Percentiles rank a stretch among this genome's conserved stretches.
phyloP scores from a whole-genome alignment of 345 rosid genomes.

The Trapa incisa region DNA sequence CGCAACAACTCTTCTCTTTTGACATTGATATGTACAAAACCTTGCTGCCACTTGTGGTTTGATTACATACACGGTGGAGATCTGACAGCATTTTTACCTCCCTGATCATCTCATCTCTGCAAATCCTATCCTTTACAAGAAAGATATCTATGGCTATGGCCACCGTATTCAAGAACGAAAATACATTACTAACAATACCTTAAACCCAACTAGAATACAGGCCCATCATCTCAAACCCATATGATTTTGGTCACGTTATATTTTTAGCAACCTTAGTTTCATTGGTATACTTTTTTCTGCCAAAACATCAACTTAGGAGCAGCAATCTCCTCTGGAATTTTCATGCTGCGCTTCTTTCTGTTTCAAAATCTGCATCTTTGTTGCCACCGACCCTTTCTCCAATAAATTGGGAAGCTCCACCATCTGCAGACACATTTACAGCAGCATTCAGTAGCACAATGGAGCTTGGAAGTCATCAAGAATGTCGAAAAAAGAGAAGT shows the following conservation, averaged over 20 bases:
- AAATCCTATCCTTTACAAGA: background rate
- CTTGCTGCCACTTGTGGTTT: background rate
- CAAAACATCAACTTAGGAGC: constrained; percentile 17
- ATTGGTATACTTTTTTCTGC: no score
- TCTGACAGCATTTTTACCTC: background rate
- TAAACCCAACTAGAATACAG: background rate
- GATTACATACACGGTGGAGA: background rate
- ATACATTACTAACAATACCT: background rate
- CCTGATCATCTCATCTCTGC: background rate
- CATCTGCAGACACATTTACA: constrained; percentile 18
- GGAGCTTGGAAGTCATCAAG: no score
- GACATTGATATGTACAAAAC: background rate
- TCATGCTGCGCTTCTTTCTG: constrained; percentile 26
- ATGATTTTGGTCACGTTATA: no score
- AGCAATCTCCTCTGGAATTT: constrained; percentile 34
- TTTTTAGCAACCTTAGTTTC: no score
- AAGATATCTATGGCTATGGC: background rate
- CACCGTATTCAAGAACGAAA: background rate
- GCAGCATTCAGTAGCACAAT: background rate
- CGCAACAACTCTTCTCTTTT: background rate
- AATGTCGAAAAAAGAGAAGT: background rate
- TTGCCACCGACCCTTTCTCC: constrained; percentile 59
- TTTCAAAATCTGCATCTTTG: constrained; percentile 37
- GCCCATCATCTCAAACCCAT: no score
- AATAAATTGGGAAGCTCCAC: constrained; percentile 61